phyloP scores from a whole-genome alignment of 805 yeast species.

The Ogataea trehaloabstinens region DNA sequence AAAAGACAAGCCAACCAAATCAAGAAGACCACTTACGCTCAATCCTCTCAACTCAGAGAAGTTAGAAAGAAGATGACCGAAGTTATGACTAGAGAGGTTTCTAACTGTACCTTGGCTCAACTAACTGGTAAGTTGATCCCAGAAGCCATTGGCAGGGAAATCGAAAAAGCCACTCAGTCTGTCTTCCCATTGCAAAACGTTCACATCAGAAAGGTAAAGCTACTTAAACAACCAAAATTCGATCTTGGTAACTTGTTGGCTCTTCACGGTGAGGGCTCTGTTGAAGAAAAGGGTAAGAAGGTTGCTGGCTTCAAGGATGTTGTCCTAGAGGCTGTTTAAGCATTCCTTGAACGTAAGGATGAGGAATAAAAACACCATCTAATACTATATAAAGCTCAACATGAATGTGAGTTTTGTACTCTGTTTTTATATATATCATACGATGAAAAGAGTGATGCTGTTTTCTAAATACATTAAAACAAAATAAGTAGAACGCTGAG shows the following conservation, averaged over 20 bases:
- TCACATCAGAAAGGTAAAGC: constrained; percentile 98
- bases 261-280: constrained; percentile 93
- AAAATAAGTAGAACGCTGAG: not conserved
- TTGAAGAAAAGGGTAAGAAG: constrained; percentile 97
- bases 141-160: constrained; percentile 98
- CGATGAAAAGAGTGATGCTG: not conserved
- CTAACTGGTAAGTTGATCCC: constrained; percentile 96
- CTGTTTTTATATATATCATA: constrained; percentile 4
- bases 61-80: constrained; percentile 96
- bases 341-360: constrained; percentile 1
- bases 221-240: constrained; percentile 98
- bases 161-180: constrained; percentile 91
- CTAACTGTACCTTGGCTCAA: constrained; percentile 93
- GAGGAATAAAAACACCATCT: not conserved
- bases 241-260: constrained; percentile 95
- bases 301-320: constrained; percentile 98
- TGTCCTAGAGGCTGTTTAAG: constrained; percentile 94
- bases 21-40: constrained; percentile 97
- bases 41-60: constrained; percentile 95
- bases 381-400: constrained; percentile 4
- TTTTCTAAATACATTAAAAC: not conserved
- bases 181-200: constrained; percentile 98
- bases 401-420: constrained; percentile 3
- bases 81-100: constrained; percentile 94
- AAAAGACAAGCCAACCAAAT: constrained; percentile 95